phyloP scores from a whole-genome alignment of 176 grass and related monocot species.

The Calamus simplicifolius region DNA sequence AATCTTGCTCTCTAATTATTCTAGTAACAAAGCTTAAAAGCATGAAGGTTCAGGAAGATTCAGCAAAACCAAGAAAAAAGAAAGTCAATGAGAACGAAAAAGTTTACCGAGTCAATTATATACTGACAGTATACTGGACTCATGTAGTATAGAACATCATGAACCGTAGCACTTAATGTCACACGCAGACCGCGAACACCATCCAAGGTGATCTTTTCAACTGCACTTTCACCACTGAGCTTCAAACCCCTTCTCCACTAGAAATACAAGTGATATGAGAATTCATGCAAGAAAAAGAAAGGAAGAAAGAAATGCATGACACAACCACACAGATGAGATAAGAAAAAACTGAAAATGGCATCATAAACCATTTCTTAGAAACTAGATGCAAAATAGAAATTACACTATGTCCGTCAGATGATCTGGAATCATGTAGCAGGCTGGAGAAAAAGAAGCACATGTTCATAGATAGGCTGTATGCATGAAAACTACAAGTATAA shows the following conservation, averaged over 20 bases:
- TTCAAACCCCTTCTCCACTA: constrained; percentile 92
- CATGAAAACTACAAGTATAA: too few species aligned
- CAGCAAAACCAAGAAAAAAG: constrained; percentile 5
- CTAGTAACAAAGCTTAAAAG: too few species aligned
- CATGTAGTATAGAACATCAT: constrained; percentile 99
- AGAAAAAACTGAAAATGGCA: too few species aligned
- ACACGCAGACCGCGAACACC: constrained; percentile 88
- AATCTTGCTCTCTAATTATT: too few species aligned
- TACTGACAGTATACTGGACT: constrained; percentile 97
- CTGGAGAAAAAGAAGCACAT: too few species aligned
- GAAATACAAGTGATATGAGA: background rate
- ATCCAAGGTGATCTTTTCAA: constrained; percentile 93
- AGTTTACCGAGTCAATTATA: constrained; percentile 93
- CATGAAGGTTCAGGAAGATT: too few species aligned
- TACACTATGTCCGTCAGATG: too few species aligned
- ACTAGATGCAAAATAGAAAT: too few species aligned
- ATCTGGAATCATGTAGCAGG: too few species aligned
- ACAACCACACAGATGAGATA: background rate
- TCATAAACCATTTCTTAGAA: too few species aligned
- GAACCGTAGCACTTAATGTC: constrained; percentile 79
- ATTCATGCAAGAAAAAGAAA: constrained; percentile 7
- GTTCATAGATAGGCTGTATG: too few species aligned
- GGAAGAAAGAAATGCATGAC: background rate
- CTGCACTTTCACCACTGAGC: constrained; percentile 73
- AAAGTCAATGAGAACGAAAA: constrained; percentile 9